Evolutionary conservation across 1,284 basidiomycete genomes (phyloP), one percentile per base, ranked within the genome.

Genomic region (Heterobasidion irregulare): DNA sequence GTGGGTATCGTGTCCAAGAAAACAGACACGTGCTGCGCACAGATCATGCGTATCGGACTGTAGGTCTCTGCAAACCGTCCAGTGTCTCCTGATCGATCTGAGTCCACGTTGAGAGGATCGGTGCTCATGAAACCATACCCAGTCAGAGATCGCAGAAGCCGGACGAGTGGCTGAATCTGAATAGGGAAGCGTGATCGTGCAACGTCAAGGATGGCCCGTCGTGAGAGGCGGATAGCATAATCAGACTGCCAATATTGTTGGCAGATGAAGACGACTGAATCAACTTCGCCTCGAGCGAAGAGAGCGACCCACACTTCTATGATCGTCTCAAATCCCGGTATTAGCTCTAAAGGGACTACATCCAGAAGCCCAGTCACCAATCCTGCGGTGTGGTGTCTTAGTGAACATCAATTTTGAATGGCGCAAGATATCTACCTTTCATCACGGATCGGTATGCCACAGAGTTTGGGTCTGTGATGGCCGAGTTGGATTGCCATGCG

Each of bases 181-280:
- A 93, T 80, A 2, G 93, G 92, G 67, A 92, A 94, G 7, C 92
- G 80, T 10, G 86, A 79, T 5, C 86, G 78, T 8, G 89, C 83
- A 26, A 90, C 83, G 57, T 93, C 90, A 53, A 95, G 78, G 48
- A 93, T 80, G 38, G 86, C 88, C 34, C 86, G 78, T 41, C 89
- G 84, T 26, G 82, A 71, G 9, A 76, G 73, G 41, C 80, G 81
- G 55, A 76, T 70, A 32, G 76, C 71, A 77, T 81, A 86, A 63
- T 92, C 88, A 2, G 73, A 72, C 54, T 80, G 76, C 89, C 90
- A 92, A 65, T 82, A 92, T 65, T 94, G 89, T 33, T 77, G 74
- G 62, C 88, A 91, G 58, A 93, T 84, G 6, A 79, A 78, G 19
- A 77, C 74, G n/a, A 90, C 76, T 8, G 84, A 80, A 32, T 75